phyloP scores from a whole-genome alignment of 2,329 filamentous ascomycete species.

The Tolypocladium pustulatum region DNA sequence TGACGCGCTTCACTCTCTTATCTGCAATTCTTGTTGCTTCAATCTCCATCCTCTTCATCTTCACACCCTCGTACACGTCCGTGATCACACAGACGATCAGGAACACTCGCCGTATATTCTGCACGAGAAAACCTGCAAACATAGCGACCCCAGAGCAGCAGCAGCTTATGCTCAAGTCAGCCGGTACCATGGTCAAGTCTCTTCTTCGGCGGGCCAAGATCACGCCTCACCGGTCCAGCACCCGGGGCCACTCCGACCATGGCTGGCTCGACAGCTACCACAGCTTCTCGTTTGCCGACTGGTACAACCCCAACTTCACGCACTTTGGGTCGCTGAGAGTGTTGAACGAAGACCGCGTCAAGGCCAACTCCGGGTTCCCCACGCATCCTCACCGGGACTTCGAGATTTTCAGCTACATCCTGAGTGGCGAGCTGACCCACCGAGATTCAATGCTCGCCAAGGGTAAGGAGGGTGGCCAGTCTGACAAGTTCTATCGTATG shows the following conservation, averaged over 20 bases:
- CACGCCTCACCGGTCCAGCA: conserved; percentile 59
- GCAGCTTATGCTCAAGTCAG: conserved; percentile 22
- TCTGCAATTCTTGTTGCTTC: conserved; percentile 24
- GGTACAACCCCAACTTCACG: conserved; percentile 55
- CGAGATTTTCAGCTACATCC: conserved; percentile 82
- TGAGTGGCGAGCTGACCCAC: conserved; percentile 79
- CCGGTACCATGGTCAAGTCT: conserved; percentile 48
- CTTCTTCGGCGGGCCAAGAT: conserved; percentile 58
- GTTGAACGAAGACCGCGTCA: conserved; percentile 81
- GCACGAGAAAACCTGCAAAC: conserved; percentile 1
- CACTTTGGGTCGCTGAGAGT: conserved; percentile 71
- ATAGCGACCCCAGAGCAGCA: not conserved
- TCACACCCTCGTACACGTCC: conserved; percentile 8
- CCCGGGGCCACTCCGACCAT: conserved; percentile 68
- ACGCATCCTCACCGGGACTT: conserved; percentile 79
- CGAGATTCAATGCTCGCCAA: conserved; percentile 75
- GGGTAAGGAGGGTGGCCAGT: conserved; percentile 46
- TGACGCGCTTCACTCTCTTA: conserved; percentile 22
- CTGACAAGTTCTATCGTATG: conserved; percentile 60
- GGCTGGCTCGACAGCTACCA: conserved; percentile 85
- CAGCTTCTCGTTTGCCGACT: conserved; percentile 71
- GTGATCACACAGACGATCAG: conserved; percentile 5
- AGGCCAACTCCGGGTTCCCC: conserved; percentile 64
- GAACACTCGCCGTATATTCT: conserved; percentile 3
- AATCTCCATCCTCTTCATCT: conserved; percentile 26